These are phyloP conservation scores for Cardamine chenopodiifolia DNA, from an alignment of 345 rosid genomes.

Conservation along the genomic window DNA sequence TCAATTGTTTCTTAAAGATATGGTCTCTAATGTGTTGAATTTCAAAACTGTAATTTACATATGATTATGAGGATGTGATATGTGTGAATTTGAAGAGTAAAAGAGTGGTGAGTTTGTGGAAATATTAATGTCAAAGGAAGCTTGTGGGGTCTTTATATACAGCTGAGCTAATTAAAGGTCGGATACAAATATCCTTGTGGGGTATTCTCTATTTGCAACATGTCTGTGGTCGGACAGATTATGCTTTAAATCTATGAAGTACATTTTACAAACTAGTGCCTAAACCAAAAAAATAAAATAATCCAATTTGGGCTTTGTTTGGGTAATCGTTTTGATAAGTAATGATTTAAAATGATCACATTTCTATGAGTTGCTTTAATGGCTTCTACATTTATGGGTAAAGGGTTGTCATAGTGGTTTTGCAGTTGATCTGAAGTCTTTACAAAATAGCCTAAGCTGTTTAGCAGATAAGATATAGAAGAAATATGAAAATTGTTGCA, in stretches of 20 bases:
- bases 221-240: not conserved
- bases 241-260: not conserved
- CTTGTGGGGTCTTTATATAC: constrained; percentile 1
- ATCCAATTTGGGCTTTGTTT: not conserved
- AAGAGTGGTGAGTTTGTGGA: constrained; percentile 1
- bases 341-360: not conserved
- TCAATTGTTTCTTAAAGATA: constrained; percentile 35
- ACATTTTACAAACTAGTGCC: not conserved
- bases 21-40: constrained; percentile 20
- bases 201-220: not conserved
- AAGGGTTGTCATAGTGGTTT: not conserved
- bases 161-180: not conserved
- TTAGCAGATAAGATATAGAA: not conserved
- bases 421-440: not conserved
- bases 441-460: not conserved
- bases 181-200: constrained; percentile 1
- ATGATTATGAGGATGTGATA: not conserved
- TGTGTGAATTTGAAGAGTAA: constrained; percentile 28
- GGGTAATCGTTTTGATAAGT: not conserved
- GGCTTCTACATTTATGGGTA: not conserved
- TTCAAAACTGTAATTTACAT: constrained; percentile 1
- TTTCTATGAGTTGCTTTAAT: not conserved
- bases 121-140: constrained; percentile 2
- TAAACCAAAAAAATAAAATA: not conserved
- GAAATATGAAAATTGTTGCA: not conserved